These are phyloP conservation scores for Biscogniauxia marginata DNA, from an alignment of 2,329 filamentous ascomycete species.

Conservation along the genomic window DNA sequence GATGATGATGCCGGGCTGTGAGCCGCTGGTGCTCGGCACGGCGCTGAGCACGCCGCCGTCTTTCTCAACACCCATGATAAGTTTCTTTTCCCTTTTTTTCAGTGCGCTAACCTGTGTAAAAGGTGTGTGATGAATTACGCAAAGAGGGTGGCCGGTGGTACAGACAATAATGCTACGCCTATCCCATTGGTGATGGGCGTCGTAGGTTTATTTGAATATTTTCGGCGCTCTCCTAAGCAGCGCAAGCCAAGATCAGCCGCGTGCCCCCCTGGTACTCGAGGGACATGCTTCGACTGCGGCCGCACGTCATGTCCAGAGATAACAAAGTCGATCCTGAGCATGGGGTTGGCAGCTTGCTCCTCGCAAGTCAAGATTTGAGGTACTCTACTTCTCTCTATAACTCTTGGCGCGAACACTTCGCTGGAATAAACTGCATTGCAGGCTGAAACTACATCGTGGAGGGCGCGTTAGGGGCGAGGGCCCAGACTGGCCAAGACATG, in stretches of 20 bases:
- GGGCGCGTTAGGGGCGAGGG: background rate
- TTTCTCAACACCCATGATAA: conserved; percentile 4
- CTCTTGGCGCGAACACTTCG: background rate
- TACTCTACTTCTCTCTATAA: background rate
- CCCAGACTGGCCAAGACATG: background rate
- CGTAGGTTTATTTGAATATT: background rate
- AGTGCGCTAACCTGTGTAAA: background rate
- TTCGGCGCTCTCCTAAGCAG: background rate
- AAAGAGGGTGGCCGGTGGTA: too few species aligned
- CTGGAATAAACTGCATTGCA: background rate
- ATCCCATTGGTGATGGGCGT: too few species aligned
- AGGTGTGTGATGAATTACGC: too few species aligned
- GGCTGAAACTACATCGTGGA: background rate
- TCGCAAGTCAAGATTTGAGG: background rate
- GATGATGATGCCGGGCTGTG: conserved; percentile 5
- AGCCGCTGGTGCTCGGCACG: background rate
- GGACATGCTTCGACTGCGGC: background rate
- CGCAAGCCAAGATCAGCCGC: background rate
- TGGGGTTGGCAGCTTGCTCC: background rate
- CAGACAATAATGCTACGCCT: too few species aligned
- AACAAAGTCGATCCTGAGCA: background rate
- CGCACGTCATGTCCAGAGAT: background rate
- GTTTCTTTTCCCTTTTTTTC: background rate
- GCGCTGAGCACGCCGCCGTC: conserved; percentile 4
- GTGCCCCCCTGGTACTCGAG: background rate